phyloP scores from a whole-genome alignment of 176 grass and related monocot genomes.

The Puya raimondii region DNA sequence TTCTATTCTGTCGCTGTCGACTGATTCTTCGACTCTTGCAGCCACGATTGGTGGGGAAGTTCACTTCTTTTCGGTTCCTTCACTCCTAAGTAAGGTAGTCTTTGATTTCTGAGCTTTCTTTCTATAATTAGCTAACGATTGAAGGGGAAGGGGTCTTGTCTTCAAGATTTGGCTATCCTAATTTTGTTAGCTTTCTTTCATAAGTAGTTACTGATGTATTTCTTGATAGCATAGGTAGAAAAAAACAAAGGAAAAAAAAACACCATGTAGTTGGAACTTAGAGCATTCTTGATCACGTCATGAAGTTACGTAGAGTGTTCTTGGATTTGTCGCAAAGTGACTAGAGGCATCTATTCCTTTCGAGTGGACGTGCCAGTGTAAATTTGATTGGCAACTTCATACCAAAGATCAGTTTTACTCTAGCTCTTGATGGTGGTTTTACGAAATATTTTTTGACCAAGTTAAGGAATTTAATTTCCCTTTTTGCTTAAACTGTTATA shows the following conservation, averaged over 20 bases:
- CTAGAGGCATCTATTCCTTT: neutral
- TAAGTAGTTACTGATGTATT: neutral
- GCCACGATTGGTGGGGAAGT: slow-evolving; percentile 43
- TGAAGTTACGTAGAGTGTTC: too few species aligned
- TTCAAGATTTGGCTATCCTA: too few species aligned
- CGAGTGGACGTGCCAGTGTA: neutral
- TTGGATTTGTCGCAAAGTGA: too few species aligned
- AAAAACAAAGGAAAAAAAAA: neutral
- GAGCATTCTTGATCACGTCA: neutral
- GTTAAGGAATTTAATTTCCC: too few species aligned
- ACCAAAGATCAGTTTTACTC: too few species aligned
- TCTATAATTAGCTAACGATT: neutral
- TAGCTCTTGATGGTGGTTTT: too few species aligned
- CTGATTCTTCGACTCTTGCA: slow-evolving; percentile 53
- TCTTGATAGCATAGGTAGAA: neutral
- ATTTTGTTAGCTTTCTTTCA: too few species aligned
- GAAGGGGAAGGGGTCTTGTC: neutral
- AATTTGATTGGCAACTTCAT: too few species aligned
- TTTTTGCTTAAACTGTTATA: too few species aligned
- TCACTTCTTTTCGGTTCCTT: slow-evolving; percentile 63
- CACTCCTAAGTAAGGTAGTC: slow-evolving; percentile 53
- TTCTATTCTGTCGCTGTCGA: slow-evolving; percentile 60
- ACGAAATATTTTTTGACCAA: too few species aligned
- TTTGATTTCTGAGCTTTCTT: neutral
- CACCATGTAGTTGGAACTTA: neutral